Percentiles rank a stretch among this genome's conserved stretches.
Evolutionary conservation across 2,329 filamentous ascomycete species (phyloP).

Genomic region (Diaporthe sp.): DNA sequence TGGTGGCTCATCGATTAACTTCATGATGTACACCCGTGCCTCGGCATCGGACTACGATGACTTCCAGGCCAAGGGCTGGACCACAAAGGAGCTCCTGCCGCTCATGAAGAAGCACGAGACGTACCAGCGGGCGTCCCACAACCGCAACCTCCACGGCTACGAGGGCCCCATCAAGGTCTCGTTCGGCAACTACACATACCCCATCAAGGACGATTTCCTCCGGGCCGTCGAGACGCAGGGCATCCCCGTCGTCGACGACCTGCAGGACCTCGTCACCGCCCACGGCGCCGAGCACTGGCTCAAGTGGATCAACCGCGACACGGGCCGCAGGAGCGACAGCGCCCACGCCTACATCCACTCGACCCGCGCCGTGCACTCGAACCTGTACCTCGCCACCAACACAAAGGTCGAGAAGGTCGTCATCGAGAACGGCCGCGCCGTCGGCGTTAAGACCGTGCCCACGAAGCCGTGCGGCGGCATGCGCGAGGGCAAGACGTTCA

Average conservation of each 20-base stretch:
- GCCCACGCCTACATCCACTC: conserved; percentile 85
- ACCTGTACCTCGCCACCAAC: conserved; percentile 80
- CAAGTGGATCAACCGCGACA: conserved; percentile 85
- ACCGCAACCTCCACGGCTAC: conserved; percentile 79
- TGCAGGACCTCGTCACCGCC: conserved; percentile 78
- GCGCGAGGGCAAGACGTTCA: conserved; percentile 63
- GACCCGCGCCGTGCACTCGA: conserved; percentile 77
- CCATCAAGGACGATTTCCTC: conserved; percentile 86
- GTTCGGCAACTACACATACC: conserved; percentile 85
- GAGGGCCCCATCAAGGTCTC: conserved; percentile 87
- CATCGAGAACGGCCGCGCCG: conserved; percentile 78
- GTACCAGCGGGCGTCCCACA: conserved; percentile 76
- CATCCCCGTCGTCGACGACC: conserved; percentile 81
- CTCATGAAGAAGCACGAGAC: conserved; percentile 87
- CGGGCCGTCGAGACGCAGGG: conserved; percentile 79
- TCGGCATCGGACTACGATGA: conserved; percentile 82
- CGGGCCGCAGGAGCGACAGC: conserved; percentile 80
- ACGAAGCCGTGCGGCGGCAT: conserved; percentile 75
- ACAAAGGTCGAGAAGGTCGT: conserved; percentile 85
- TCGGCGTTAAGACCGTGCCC: conserved; percentile 77
- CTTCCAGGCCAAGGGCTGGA: conserved; percentile 85
- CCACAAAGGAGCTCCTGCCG: conserved; percentile 79
- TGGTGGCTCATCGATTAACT: conserved; percentile 82
- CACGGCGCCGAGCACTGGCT: conserved; percentile 86
- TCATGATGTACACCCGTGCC: conserved; percentile 83